Evolutionary conservation across 352 stramenopile species (phyloP).

Genomic region (Phytophthora sp.): DNA sequence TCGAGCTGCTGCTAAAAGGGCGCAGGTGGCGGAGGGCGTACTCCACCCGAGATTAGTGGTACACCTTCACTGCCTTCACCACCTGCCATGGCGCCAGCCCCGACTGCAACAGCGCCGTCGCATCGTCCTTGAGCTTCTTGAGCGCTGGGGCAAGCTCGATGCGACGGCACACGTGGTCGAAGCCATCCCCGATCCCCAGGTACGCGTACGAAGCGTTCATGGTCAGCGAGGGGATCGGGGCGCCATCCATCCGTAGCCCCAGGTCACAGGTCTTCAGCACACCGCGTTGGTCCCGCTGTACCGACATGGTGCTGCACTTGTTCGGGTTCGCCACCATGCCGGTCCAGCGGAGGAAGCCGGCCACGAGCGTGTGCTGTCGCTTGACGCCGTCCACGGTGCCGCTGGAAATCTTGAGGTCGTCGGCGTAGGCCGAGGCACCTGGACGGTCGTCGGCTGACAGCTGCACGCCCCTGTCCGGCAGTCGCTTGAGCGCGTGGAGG

Average conservation of each 20-base stretch:
- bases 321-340: constrained; percentile 5
- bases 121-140: not conserved
- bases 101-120: not conserved
- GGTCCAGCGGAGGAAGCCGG: constrained; percentile 5
- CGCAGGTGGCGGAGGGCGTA: constrained; percentile 11
- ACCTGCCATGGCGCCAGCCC: constrained; percentile 13
- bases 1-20: not conserved
- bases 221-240: not conserved
- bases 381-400: constrained; percentile 18
- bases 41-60: constrained; percentile 7
- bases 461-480: constrained; percentile 1
- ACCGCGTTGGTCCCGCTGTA: not conserved
- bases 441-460: not conserved
- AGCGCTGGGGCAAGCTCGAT: not conserved
- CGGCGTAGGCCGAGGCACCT: constrained; percentile 17
- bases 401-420: constrained; percentile 38
- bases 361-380: constrained; percentile 6
- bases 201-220: not conserved
- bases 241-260: not conserved
- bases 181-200: not conserved
- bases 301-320: constrained; percentile 6
- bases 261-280: not conserved
- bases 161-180: not conserved
- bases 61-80: constrained; percentile 18
- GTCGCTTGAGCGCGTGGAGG: constrained; percentile 3